A percentile compares a stretch with the other conserved stretches of the same genome.
Conservation (phyloP, 805 yeast genomes). For the Yarrowia keelungensis region DNA sequence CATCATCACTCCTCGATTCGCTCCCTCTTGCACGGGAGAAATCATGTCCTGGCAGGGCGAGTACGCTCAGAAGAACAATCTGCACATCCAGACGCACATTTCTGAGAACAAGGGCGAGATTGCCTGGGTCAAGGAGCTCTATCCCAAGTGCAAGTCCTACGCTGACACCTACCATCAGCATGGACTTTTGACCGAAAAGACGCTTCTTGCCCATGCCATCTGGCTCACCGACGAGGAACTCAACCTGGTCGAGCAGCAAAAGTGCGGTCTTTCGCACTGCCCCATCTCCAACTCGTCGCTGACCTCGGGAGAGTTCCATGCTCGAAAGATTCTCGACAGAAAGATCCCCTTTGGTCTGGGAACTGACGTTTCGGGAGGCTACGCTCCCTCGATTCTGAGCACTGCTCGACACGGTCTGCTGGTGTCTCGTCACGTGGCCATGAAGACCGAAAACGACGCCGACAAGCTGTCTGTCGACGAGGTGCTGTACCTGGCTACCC, state of each 20-base stretch:
- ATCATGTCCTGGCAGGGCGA: slow-evolving; percentile 69
- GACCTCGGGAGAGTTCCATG: slow-evolving; percentile 89
- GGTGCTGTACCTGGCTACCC: slow-evolving; percentile 79
- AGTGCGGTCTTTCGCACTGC: slow-evolving; percentile 87
- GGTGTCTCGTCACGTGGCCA: slow-evolving; percentile 74
- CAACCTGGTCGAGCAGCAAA: slow-evolving; percentile 58
- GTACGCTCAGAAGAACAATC: slow-evolving; percentile 54
- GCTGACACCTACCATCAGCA: slow-evolving; percentile 77
- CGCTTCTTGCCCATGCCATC: slow-evolving; percentile 89
- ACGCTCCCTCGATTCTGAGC: slow-evolving; percentile 66
- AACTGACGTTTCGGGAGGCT: slow-evolving; percentile 82
- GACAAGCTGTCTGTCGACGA: slow-evolving; percentile 70
- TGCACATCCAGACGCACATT: slow-evolving; percentile 90
- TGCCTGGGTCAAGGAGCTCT: slow-evolving; percentile 70
- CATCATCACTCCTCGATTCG: slow-evolving; percentile 90
- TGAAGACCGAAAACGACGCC: slow-evolving; percentile 57
- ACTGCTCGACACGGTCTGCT: slow-evolving; percentile 73
- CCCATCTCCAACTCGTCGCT: slow-evolving; percentile 89
- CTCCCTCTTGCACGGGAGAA: slow-evolving; percentile 79
- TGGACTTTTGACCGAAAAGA: slow-evolving; percentile 64
- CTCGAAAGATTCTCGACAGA: slow-evolving; percentile 68
- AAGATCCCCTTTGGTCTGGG: slow-evolving; percentile 82
- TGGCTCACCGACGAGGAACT: slow-evolving; percentile 74
- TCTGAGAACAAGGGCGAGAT: slow-evolving; percentile 81
- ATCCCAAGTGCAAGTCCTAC: slow-evolving; percentile 73